A percentile compares a stretch with the other conserved stretches of the same genome.
phyloP scores from a whole-genome alignment of 495 filamentous ascomycete species.

The Lineolata rhizophorae region DNA sequence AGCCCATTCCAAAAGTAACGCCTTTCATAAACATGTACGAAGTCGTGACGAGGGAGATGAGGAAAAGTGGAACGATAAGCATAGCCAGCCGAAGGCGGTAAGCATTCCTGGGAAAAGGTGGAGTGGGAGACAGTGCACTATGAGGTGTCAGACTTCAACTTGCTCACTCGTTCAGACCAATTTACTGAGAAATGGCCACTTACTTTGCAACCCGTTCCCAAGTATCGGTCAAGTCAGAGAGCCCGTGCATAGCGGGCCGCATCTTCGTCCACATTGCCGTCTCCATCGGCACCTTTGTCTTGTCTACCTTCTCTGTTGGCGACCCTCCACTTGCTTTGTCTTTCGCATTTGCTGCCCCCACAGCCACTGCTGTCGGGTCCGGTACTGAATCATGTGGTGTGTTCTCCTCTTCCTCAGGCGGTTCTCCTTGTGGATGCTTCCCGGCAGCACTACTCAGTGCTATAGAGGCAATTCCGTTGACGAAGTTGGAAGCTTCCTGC shows the following conservation, averaged over 20 bases:
- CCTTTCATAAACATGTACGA: conserved; percentile 58
- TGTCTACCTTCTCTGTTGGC: conserved; percentile 36
- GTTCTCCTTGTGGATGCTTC: conserved; percentile 25
- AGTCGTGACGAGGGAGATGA: conserved; percentile 36
- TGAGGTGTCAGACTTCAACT: conserved; percentile 1
- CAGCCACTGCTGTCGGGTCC: conserved; percentile 35
- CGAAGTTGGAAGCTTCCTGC: conserved; percentile 62
- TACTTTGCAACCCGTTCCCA: conserved; percentile 70
- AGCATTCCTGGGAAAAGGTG: conserved; percentile 45
- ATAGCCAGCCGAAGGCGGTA: conserved; percentile 40
- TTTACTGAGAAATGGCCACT: conserved; percentile 8
- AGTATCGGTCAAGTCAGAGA: conserved; percentile 51
- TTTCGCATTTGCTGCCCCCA: conserved; percentile 35
- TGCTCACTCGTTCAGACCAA: not conserved
- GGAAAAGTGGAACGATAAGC: conserved; percentile 33
- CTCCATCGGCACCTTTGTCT: conserved; percentile 68
- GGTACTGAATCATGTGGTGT: conserved; percentile 22
- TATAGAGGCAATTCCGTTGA: conserved; percentile 52
- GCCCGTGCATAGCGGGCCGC: conserved; percentile 51
- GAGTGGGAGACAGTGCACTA: conserved; percentile 53
- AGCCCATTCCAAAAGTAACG: conserved; percentile 39
- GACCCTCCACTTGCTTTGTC: conserved; percentile 24
- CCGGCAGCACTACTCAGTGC: conserved; percentile 56
- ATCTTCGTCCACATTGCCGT: conserved; percentile 56
- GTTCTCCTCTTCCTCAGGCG: conserved; percentile 4